Evolutionary conservation across 108 stramenopile species (phyloP).

Genomic region (Cyclotella cryptica): DNA sequence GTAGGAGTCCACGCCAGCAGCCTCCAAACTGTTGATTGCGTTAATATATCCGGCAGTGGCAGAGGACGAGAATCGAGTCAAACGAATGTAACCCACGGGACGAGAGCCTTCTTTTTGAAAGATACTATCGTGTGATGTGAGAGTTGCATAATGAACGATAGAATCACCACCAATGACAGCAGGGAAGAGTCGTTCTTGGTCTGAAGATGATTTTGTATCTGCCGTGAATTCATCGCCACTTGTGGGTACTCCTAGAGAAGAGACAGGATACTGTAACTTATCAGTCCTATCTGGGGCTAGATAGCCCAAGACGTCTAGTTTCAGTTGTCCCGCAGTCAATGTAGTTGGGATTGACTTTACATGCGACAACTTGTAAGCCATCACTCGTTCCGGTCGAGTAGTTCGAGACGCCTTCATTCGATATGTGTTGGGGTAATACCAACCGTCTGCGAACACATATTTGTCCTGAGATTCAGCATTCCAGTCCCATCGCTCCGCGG

Average conservation of each 20-base stretch:
- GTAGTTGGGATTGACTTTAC: conserved; percentile 48
- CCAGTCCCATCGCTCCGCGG: conserved; percentile 8
- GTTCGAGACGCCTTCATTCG: conserved; percentile 1
- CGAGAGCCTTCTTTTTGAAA: conserved; percentile 49
- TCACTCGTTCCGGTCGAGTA: conserved; percentile 24
- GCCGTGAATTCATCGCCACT: no score
- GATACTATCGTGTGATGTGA: conserved; percentile 61
- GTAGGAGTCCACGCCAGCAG: conserved; percentile 77
- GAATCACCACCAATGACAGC: conserved; percentile 62
- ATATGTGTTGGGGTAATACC: conserved; percentile 32
- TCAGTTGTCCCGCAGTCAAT: conserved; percentile 36
- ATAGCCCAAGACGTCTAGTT: no score
- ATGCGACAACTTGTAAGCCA: conserved; percentile 51
- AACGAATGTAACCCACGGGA: conserved; percentile 80
- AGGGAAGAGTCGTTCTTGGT: conserved; percentile 13
- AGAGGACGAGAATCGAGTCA: conserved; percentile 80
- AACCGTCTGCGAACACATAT: conserved; percentile 50
- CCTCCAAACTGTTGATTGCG: conserved; percentile 70
- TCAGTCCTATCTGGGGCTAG: no score
- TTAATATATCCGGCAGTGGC: conserved; percentile 72
- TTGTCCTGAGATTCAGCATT: conserved; percentile 27
- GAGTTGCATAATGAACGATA: conserved; percentile 73
- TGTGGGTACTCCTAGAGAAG: neutral
- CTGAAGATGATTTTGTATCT: no score
- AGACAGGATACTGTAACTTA: neutral